Evolutionary conservation across 2,329 filamentous ascomycete genomes (phyloP), one percentile per base, ranked within the genome.

Genomic region (Diaporthe ilicicola): DNA sequence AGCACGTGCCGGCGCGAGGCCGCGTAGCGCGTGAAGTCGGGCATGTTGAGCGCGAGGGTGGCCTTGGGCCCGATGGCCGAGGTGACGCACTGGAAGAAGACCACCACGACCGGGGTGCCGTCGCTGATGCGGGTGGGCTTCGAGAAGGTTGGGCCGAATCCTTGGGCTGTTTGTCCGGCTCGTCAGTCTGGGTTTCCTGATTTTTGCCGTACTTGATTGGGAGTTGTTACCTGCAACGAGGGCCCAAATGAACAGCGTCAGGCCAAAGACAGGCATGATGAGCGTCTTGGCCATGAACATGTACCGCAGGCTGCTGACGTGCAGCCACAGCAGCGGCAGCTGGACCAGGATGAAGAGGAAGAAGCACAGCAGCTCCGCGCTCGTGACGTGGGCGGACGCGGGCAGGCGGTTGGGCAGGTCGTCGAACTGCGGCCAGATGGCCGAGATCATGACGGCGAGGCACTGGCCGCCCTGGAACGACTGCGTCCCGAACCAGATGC

Each of bases 401-500:
- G 87, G 84, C 5, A 91, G 83, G 32, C 81, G 79, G 74, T 91
- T 91, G 0, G 83, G 81, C 13, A 90, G 81, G 0, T 81, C 81
- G 1, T 83, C 78, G 74, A 88, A 91, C 12, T 84, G 86, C 0
- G 89, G 89, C 86, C 88, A 90, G 65, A 84, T 82, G 13, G 84
- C 81, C 3, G 77, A 78, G 34, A 86, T 76, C 75, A 86, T 84
- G 70, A 82, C 79, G 0, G 81, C 82, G 39, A 84, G 79, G 74
- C 79, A 81, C 56, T 88, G 87, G 0, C 86, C 89, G 0, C 90
- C 90, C 73, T 90, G 91, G 72, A 89, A 88, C 50, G 87, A 89
- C 74, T 92, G 89, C 56, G 92, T 91, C 0, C 90, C 89, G 67
- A 92, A 89, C 91, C 85, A 87, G 75, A 87, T 85, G 76, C 86